phyloP scores from a whole-genome alignment of 495 filamentous ascomycete species.

The Amniculicola lignicola region DNA sequence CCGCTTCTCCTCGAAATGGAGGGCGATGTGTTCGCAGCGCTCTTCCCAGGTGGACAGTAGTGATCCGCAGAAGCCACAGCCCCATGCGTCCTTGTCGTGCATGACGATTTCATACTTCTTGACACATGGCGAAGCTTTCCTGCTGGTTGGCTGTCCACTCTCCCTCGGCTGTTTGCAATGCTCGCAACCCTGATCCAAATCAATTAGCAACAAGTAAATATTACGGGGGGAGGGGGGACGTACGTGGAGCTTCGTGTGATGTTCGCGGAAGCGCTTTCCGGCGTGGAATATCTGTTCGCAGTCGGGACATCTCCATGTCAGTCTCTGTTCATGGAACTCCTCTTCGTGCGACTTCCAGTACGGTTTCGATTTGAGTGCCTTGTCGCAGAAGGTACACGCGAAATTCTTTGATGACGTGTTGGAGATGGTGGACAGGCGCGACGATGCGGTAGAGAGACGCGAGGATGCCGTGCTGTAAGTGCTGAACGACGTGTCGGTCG shows the following conservation, averaged over 20 bases:
- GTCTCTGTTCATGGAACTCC: slow-evolving; percentile 34
- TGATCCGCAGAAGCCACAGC: slow-evolving; percentile 34
- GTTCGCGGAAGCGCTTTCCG: slow-evolving; percentile 34
- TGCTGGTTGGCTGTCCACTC: slow-evolving; percentile 22
- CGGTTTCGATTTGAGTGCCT: slow-evolving; percentile 32
- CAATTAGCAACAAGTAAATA: slow-evolving; percentile 3
- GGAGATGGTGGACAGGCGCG: slow-evolving; percentile 30
- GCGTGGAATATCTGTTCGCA: slow-evolving; percentile 35
- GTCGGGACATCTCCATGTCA: slow-evolving; percentile 34
- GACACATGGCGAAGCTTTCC: slow-evolving; percentile 34
- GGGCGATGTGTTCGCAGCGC: slow-evolving; percentile 34
- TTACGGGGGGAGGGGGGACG: background rate
- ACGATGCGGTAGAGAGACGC: slow-evolving; percentile 30
- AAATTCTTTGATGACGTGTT: slow-evolving; percentile 31
- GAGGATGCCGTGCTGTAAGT: slow-evolving; percentile 22
- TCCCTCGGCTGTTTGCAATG: slow-evolving; percentile 33
- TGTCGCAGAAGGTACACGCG: slow-evolving; percentile 35
- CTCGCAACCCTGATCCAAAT: slow-evolving; percentile 25
- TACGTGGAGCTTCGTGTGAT: slow-evolving; percentile 34
- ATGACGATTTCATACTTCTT: slow-evolving; percentile 31
- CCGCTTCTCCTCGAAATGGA: slow-evolving; percentile 33
- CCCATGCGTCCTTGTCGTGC: slow-evolving; percentile 36
- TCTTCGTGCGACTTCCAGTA: slow-evolving; percentile 39
- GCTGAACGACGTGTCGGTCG: slow-evolving; percentile 28
- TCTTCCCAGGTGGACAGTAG: slow-evolving; percentile 34